phyloP scores from a whole-genome alignment of 2,329 filamentous ascomycete genomes.

The Fusarium heterosporum region DNA sequence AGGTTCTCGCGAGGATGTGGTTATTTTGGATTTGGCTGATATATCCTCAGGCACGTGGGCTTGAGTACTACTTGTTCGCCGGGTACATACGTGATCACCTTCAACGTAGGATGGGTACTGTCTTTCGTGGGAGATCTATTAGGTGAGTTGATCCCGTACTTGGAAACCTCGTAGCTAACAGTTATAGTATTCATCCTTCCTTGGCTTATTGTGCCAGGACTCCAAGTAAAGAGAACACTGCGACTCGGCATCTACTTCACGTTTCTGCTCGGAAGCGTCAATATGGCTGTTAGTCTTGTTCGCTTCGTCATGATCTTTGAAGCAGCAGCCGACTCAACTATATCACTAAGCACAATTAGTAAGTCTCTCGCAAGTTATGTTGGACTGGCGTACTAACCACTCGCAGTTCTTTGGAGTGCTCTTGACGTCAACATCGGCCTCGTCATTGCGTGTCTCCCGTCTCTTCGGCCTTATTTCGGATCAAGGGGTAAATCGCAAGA shows the following conservation, averaged over 20 bases:
- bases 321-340: constrained; percentile 11
- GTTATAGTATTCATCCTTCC: constrained; percentile 23
- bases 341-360: constrained; percentile 31
- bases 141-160: neutral
- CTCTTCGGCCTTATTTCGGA: constrained; percentile 36
- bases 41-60: accelerated
- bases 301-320: constrained; percentile 29
- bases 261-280: constrained; percentile 31
- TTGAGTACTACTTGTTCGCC: neutral
- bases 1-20: neutral
- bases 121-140: constrained; percentile 28
- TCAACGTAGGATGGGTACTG: constrained; percentile 28
- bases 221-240: constrained; percentile 11
- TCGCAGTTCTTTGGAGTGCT: constrained; percentile 21
- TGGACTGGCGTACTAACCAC: neutral
- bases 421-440: constrained; percentile 37
- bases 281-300: constrained; percentile 28
- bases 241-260: constrained; percentile 35
- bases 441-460: constrained; percentile 34
- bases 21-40: neutral
- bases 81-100: constrained; percentile 7
- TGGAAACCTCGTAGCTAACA: neutral
- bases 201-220: constrained; percentile 27
- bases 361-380: neutral
- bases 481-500: neutral